Evolutionary conservation across 129 eudicot species (phyloP).

Genomic region (Tanacetum coccineum): DNA sequence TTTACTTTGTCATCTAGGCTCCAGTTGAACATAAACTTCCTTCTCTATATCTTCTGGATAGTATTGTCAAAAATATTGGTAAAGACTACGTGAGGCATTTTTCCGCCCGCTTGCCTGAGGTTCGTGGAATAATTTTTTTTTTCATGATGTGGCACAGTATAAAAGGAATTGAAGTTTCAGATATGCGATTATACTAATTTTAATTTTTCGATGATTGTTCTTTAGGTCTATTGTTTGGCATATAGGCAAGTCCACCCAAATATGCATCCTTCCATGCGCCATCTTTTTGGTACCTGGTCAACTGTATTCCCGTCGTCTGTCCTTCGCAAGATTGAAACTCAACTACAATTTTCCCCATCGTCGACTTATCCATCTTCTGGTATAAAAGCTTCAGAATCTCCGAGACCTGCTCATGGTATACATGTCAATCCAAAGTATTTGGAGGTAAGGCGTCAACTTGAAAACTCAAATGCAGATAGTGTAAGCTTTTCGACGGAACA

Average conservation of each 20-base stretch:
- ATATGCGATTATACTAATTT: not conserved
- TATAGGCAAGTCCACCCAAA: conserved; percentile 73
- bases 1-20: conserved; percentile 47
- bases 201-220: conserved; percentile 1
- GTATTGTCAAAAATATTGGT: conserved; percentile 96
- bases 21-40: conserved; percentile 90
- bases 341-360: conserved; percentile 56
- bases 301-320: conserved; percentile 75
- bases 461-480: conserved; percentile 44
- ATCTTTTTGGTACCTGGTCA: conserved; percentile 92
- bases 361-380: conserved; percentile 47
- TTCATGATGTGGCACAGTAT: not conserved
- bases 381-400: conserved; percentile 74
- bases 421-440: conserved; percentile 92
- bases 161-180: not conserved
- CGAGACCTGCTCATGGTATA: conserved; percentile 94
- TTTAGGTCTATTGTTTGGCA: conserved; percentile 83
- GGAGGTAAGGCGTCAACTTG: conserved; percentile 78
- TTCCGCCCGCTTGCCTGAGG: conserved; percentile 86
- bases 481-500: conserved; percentile 48
- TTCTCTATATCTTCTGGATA: conserved; percentile 87
- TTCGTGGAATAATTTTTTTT: conserved; percentile 24
- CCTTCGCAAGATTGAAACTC: conserved; percentile 67
- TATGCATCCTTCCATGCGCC: conserved; percentile 82
- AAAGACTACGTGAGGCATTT: conserved; percentile 70